phyloP scores from a whole-genome alignment of 371 early-diverging fungal genomes.

The Chytridiales sp. region DNA sequence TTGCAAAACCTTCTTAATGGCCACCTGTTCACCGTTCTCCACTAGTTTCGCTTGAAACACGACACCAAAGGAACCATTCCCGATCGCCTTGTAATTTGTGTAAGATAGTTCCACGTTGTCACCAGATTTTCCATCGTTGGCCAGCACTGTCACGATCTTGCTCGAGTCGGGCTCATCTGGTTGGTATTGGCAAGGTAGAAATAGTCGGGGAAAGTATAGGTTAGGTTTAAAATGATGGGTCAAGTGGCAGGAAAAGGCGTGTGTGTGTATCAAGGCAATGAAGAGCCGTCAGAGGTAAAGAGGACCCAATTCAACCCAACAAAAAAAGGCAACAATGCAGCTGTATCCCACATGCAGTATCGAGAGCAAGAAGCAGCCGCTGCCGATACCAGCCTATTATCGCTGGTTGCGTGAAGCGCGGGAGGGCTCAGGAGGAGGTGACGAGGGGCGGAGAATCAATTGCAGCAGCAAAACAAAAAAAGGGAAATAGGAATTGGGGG shows the following conservation, averaged over 20 bases:
- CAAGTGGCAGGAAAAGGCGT: too few species aligned
- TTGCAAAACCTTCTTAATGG: constrained; percentile 95
- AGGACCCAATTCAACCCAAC: too few species aligned
- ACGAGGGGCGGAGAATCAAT: too few species aligned
- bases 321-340: too few species aligned
- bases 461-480: background rate
- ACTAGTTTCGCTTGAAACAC: constrained; percentile 93
- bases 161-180: constrained; percentile 48
- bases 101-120: constrained; percentile 79
- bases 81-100: constrained; percentile 84
- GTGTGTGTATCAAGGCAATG: too few species aligned
- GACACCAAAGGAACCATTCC: constrained; percentile 96
- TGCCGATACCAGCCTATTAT: too few species aligned
- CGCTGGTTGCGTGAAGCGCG: too few species aligned
- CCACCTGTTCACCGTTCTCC: constrained; percentile 73
- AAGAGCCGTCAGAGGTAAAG: too few species aligned
- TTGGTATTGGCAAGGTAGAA: background rate
- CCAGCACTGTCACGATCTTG: constrained; percentile 60
- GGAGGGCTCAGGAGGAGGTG: too few species aligned
- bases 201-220: background rate
- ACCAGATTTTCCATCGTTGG: constrained; percentile 83
- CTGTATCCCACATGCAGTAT: too few species aligned
- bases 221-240: too few species aligned
- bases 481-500: background rate
- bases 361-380: too few species aligned